Conservation (phyloP, 768 basidiomycete species). For the Dioszegia crocea region DNA sequence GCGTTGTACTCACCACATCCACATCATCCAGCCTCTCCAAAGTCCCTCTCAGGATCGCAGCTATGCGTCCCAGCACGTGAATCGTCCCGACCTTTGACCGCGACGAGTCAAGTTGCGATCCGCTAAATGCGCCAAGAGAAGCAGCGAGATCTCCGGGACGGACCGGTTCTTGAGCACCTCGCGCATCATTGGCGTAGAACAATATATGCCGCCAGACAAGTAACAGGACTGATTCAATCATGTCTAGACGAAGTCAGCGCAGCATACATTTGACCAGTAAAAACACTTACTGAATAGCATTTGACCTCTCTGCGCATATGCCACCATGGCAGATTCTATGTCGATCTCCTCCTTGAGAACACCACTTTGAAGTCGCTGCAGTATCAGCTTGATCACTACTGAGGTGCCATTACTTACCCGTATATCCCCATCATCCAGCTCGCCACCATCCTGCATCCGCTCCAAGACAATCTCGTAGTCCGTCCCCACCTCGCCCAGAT, state of each 20-base stretch:
- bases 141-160: conserved; percentile 33
- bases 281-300: conserved; percentile 32
- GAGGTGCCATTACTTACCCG: conserved; percentile 9
- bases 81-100: conserved; percentile 16
- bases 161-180: conserved; percentile 22
- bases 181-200: conserved; percentile 40
- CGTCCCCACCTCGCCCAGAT: conserved; percentile 18
- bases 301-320: conserved; percentile 19
- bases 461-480: conserved; percentile 28
- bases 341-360: not conserved
- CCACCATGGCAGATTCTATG: not conserved
- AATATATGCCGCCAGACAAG: conserved; percentile 42
- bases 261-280: not conserved
- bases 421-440: conserved; percentile 18
- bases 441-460: conserved; percentile 18
- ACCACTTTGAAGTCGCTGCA: not conserved
- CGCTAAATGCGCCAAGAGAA: conserved; percentile 19
- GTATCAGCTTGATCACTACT: not conserved
- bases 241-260: too few relatives aligned
- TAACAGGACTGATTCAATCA: conserved; percentile 37
- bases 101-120: conserved; percentile 16
- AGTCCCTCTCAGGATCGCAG: conserved; percentile 23
- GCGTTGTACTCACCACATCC: conserved; percentile 28
- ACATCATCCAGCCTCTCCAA: conserved; percentile 34
- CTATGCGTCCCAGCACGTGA: conserved; percentile 20